A percentile compares a stretch with the other conserved stretches of the same genome.
phyloP scores from a whole-genome alignment of 257 asterid genomes.

The Salvia miltiorrhiza region DNA sequence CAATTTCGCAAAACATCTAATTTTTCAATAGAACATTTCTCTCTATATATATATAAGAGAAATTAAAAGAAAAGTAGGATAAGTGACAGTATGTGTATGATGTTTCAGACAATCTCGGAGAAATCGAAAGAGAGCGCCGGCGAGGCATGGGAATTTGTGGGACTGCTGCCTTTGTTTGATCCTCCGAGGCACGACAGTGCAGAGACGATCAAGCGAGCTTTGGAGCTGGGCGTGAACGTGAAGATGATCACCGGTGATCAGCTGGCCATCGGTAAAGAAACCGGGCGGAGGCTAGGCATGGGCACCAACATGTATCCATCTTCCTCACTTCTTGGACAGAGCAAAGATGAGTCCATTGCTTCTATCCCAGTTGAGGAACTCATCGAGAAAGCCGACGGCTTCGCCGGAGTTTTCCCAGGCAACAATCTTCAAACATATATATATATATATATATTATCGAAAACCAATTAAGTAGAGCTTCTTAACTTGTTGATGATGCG shows the following conservation, averaged over 20 bases:
- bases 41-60: too few species aligned
- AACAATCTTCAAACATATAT: too few species aligned
- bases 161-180: conserved; percentile 80
- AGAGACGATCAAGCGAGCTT: conserved; percentile 78
- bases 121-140: conserved; percentile 64
- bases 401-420: conserved; percentile 97
- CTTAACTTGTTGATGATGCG: too few species aligned
- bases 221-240: conserved; percentile 73
- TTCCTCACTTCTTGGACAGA: conserved; percentile 78
- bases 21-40: too few species aligned
- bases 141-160: conserved; percentile 77
- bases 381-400: conserved; percentile 91
- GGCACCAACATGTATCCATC: conserved; percentile 99
- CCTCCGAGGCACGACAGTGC: conserved; percentile 98
- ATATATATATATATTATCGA: too few species aligned
- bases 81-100: neutral
- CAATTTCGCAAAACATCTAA: too few species aligned
- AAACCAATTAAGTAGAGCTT: too few species aligned
- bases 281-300: conserved; percentile 91
- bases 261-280: conserved; percentile 86
- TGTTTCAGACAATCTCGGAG: conserved; percentile 56
- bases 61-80: neutral
- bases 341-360: conserved; percentile 66
- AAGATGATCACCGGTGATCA: conserved; percentile 97
- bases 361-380: conserved; percentile 78